Conservation (phyloP, 1,284 basidiomycete genomes). For the Irpex sp. region DNA sequence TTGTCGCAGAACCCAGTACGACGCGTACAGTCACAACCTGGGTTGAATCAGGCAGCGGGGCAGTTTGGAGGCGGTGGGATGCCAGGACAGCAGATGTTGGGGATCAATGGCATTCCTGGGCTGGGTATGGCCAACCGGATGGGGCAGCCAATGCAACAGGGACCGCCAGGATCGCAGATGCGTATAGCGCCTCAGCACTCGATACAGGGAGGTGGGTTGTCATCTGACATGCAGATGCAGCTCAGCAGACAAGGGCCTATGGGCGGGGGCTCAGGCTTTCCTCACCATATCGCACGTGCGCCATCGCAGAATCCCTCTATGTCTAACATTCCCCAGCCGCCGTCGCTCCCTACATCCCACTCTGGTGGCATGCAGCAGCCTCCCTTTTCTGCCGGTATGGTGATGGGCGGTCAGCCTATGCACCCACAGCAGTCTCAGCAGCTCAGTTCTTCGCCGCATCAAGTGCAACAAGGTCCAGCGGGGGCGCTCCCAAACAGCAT, state of each 20-base stretch:
- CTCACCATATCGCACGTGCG: conserved; percentile 37
- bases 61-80: conserved; percentile 36
- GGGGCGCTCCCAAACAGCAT: background rate
- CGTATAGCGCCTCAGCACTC: conserved; percentile 15
- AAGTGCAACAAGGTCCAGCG: conserved; percentile 8
- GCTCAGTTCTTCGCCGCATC: conserved; percentile 21
- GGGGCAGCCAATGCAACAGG: conserved; percentile 22
- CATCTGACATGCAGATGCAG: conserved; percentile 39
- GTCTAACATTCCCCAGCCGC: conserved; percentile 46
- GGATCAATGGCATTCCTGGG: conserved; percentile 28
- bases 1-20: conserved; percentile 34
- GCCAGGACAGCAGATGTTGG: conserved; percentile 28
- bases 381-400: conserved; percentile 29
- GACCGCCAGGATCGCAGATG: conserved; percentile 8
- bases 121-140: conserved; percentile 18
- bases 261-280: conserved; percentile 34
- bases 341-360: conserved; percentile 33
- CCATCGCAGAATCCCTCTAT: conserved; percentile 45
- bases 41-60: conserved; percentile 30
- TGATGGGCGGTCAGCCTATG: conserved; percentile 37
- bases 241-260: conserved; percentile 26
- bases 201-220: conserved; percentile 24
- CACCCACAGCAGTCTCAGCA: conserved; percentile 18
- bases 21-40: conserved; percentile 50
- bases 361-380: conserved; percentile 34